phyloP scores from a whole-genome alignment of 1,139 yeast genomes.

The Candida glucosophila region DNA sequence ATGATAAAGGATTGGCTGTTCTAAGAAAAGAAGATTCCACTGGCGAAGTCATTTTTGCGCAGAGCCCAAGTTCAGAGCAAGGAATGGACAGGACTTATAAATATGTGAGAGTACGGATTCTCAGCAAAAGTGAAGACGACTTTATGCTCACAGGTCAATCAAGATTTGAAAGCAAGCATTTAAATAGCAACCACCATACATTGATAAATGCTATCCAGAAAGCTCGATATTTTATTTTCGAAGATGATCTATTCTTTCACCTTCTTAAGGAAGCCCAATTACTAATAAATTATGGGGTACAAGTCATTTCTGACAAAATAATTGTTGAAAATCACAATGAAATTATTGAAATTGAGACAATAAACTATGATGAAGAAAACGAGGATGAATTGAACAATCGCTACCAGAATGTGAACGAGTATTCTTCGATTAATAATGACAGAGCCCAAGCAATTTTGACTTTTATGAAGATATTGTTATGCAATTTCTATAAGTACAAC shows the following conservation, averaged over 20 bases:
- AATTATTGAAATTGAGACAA: conserved; percentile 60
- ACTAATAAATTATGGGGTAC: conserved; percentile 65
- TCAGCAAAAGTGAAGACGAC: conserved; percentile 46
- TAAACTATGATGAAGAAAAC: conserved; percentile 38
- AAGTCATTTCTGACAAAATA: conserved; percentile 56
- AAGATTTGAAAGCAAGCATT: conserved; percentile 16
- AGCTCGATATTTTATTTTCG: conserved; percentile 70
- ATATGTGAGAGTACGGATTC: conserved; percentile 45
- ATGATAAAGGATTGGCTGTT: conserved; percentile 69
- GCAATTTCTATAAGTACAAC: conserved; percentile 49
- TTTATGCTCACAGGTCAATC: conserved; percentile 43
- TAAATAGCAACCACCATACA: conserved; percentile 16
- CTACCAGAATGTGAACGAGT: conserved; percentile 22
- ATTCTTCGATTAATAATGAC: conserved; percentile 24
- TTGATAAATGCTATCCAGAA: conserved; percentile 46
- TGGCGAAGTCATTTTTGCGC: conserved; percentile 28
- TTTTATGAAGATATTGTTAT: conserved; percentile 51
- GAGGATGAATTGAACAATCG: conserved; percentile 29
- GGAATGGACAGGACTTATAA: conserved; percentile 23
- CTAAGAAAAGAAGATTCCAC: conserved; percentile 33
- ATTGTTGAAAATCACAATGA: conserved; percentile 62
- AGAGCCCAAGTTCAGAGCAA: conserved; percentile 15
- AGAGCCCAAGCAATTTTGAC: conserved; percentile 47
- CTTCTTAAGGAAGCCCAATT: conserved; percentile 67
- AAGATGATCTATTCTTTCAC: conserved; percentile 71